Evolutionary conservation across 306 rosid species (phyloP), one percentile per base, ranked within the genome.

Genomic region (Quercus mongolica): DNA sequence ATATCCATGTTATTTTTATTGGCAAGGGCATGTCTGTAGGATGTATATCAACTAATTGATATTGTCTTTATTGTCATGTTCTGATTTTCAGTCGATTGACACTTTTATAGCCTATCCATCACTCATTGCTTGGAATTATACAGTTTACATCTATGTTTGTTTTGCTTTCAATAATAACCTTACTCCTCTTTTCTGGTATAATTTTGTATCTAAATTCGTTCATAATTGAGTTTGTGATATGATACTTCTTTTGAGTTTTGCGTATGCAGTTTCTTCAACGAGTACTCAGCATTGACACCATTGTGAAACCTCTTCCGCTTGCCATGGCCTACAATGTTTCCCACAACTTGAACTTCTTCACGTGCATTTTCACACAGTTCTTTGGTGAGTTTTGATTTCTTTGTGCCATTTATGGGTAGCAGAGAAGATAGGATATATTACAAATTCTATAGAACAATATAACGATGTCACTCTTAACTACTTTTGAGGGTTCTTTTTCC

Each of bases 261-360:
- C 21, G 15, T 57, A 52, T 80, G 92, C 92, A 95, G 98, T 95
- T 95, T 81, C 91, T 93, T 79, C 92, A 89, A 84, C 85, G 93
- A 70, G 99, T 93, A 72, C 93, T 95, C 76, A 93, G 90, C n/a
- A 88, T 85, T 67, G 99, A 95, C 83, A 95, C 99, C 5, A 2
- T 89, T 25, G 98, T 95, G 85, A 95, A 95, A 74, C 99, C 99
- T 71, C 98, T 95, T 74, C 98, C 93, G 0, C 89, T 94, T 1
- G 86, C 83, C 85, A 92, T 95, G 94, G 91, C 89, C 49, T 88
- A 91, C 82, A 89, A 90, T 87, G 94, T 76, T 52, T 93, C 99
- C 81, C 93, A 94, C 83, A 95, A 95, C 87, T 87, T 95, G 96
- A 86, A 28, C 90, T 95, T 95, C 96, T 95, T 95, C 92, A 93